Evolutionary conservation across 345 rosid genomes (phyloP).

Genomic region (Toxicodendron radicans): DNA sequence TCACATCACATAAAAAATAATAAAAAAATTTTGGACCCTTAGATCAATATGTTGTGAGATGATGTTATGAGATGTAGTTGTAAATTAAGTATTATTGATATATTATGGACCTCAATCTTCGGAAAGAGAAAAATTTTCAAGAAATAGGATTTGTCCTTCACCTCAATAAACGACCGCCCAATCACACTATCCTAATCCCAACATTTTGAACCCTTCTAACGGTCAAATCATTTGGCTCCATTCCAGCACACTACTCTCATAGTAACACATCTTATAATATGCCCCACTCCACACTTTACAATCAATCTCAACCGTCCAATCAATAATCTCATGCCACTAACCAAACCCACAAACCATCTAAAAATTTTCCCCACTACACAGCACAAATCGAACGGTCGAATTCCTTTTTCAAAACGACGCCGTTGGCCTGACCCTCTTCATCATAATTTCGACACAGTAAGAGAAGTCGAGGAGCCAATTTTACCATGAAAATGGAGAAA

Average conservation of each 20-base stretch:
- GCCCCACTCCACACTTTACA: neutral
- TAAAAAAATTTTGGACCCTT: no score
- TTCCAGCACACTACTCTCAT: neutral
- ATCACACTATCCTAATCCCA: neutral
- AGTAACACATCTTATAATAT: neutral
- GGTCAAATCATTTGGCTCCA: conserved; percentile 27
- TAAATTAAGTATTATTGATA: no score
- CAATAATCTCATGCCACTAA: neutral
- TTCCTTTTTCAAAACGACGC: neutral
- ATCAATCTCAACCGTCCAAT: conserved; percentile 23
- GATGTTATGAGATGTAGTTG: no score
- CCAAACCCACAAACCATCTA: neutral
- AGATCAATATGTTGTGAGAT: no score
- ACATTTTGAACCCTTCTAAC: conserved; percentile 31
- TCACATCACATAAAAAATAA: no score
- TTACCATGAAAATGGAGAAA: neutral
- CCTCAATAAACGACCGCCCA: neutral
- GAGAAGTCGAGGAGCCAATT: neutral
- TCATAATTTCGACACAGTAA: no score
- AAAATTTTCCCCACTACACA: no score
- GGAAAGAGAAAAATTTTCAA: neutral
- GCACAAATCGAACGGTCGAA: neutral
- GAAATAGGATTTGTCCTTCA: conserved; percentile 2
- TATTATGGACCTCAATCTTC: no score
- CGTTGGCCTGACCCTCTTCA: neutral